Conservation (phyloP, 805 yeast species). For the Torulaspora gathmanii region DNA sequence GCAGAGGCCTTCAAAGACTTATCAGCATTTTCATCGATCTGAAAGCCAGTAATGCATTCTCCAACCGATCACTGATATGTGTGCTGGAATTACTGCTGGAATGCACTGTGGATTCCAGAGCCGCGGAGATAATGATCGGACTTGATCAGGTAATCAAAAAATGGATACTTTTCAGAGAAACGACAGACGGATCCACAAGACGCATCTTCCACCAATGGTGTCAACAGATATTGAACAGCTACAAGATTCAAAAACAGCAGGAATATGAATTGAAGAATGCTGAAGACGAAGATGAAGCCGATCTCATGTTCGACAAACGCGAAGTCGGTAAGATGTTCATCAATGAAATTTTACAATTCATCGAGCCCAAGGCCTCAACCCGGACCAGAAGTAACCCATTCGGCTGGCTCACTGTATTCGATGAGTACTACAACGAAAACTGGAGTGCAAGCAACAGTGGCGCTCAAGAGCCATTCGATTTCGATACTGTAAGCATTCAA, state of each 20-base stretch:
- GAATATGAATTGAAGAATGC: slow-evolving; percentile 1
- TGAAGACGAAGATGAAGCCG: slow-evolving; percentile 11
- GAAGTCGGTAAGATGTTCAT: slow-evolving; percentile 16
- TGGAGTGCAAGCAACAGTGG: not conserved
- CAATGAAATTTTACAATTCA: slow-evolving; percentile 9
- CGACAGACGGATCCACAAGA: slow-evolving; percentile 5
- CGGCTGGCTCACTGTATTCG: slow-evolving; percentile 15
- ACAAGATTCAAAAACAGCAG: slow-evolving; percentile 5
- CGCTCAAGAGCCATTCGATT: not conserved
- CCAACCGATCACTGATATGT: slow-evolving; percentile 3
- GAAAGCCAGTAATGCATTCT: slow-evolving; percentile 1
- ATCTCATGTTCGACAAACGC: slow-evolving; percentile 16
- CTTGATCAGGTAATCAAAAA: slow-evolving; percentile 6
- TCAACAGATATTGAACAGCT: slow-evolving; percentile 3
- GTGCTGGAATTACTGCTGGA: slow-evolving; percentile 12
- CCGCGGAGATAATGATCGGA: slow-evolving; percentile 20
- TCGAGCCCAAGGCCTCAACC: not conserved
- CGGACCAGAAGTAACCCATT: slow-evolving; percentile 2
- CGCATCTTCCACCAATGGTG: slow-evolving; percentile 9
- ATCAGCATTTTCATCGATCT: slow-evolving; percentile 6
- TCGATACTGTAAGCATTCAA: slow-evolving; percentile 1
- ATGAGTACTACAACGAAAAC: slow-evolving; percentile 3
- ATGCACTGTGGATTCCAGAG: slow-evolving; percentile 14
- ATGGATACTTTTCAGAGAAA: slow-evolving; percentile 11
- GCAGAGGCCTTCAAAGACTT: slow-evolving; percentile 12